Evolutionary conservation across 2,329 filamentous ascomycete genomes (phyloP).

Genomic region (Pseudocercospora musae): DNA sequence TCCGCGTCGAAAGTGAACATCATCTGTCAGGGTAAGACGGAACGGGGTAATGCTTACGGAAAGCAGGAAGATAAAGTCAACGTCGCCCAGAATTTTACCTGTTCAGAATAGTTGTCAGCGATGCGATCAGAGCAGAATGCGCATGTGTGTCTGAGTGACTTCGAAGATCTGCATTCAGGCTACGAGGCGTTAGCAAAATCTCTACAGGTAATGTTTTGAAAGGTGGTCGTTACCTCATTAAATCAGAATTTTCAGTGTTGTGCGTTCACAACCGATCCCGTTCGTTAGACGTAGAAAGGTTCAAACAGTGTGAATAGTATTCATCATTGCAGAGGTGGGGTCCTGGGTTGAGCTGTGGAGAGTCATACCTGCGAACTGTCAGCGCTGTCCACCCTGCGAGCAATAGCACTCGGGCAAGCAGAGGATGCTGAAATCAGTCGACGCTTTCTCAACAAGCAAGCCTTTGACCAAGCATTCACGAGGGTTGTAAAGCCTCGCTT

Average conservation of each 20-base stretch:
- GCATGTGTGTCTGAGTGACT: neutral
- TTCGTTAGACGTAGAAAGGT: slow-evolving; percentile 50
- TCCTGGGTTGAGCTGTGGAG: neutral
- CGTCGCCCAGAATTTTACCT: neutral
- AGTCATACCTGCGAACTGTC: slow-evolving; percentile 24
- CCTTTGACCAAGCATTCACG: slow-evolving; percentile 54
- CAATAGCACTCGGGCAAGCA: neutral
- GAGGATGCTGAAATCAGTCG: slow-evolving; percentile 51
- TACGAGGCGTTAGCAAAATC: slow-evolving; percentile 3
- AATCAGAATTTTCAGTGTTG: slow-evolving; percentile 66
- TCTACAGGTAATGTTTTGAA: neutral
- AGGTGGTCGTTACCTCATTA: slow-evolving; percentile 7
- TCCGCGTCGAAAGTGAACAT: slow-evolving; percentile 22
- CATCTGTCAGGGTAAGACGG: slow-evolving; percentile 7
- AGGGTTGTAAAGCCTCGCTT: slow-evolving; percentile 62
- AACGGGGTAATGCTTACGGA: slow-evolving; percentile 9
- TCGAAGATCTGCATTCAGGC: slow-evolving; percentile 12
- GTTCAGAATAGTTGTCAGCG: slow-evolving; percentile 6
- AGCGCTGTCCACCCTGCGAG: slow-evolving; percentile 9
- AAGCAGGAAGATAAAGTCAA: neutral
- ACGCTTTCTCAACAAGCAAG: slow-evolving; percentile 68
- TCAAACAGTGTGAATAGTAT: slow-evolving; percentile 72
- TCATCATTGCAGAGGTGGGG: slow-evolving; percentile 56
- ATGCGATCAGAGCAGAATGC: neutral
- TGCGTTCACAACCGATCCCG: slow-evolving; percentile 53